Conservation (phyloP, 2,329 filamentous ascomycete species). For the Cladobotryum mycophilum region DNA sequence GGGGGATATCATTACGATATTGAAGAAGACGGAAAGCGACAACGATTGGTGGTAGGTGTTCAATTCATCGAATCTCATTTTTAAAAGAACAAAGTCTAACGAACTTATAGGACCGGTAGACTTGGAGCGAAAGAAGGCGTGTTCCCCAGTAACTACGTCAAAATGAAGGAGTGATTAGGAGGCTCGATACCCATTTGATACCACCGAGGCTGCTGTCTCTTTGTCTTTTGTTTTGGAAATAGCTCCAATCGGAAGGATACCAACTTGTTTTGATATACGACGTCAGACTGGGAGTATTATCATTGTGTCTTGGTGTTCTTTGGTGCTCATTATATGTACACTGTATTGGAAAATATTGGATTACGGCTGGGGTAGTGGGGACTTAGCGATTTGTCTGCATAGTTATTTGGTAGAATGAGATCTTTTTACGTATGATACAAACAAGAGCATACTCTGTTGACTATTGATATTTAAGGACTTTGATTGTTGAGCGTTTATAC, state of each 20-base stretch:
- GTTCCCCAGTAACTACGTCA: conserved; percentile 79
- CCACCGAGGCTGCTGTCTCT: conserved; percentile 8
- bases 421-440: too few species aligned
- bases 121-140: conserved; percentile 82
- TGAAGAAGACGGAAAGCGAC: conserved; percentile 89
- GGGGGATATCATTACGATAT: conserved; percentile 88
- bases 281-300: too few species aligned
- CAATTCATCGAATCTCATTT: background rate
- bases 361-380: too few species aligned
- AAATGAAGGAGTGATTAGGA: conserved; percentile 48
- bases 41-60: conserved; percentile 83
- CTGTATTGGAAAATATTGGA: too few species aligned
- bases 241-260: conserved; percentile 12
- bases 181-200: conserved; percentile 9
- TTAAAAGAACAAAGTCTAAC: background rate
- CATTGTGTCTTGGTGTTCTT: too few species aligned
- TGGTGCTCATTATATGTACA: too few species aligned
- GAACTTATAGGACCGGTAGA: conserved; percentile 65
- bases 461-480: too few species aligned
- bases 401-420: too few species aligned
- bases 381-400: too few species aligned
- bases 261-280: conserved; percentile 9
- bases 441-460: too few species aligned
- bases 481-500: too few species aligned
- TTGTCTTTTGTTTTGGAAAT: conserved; percentile 2